These are phyloP conservation scores for Fusarium sp. DNA, from an alignment of 2,329 filamentous ascomycete genomes.

Conservation along the genomic window DNA sequence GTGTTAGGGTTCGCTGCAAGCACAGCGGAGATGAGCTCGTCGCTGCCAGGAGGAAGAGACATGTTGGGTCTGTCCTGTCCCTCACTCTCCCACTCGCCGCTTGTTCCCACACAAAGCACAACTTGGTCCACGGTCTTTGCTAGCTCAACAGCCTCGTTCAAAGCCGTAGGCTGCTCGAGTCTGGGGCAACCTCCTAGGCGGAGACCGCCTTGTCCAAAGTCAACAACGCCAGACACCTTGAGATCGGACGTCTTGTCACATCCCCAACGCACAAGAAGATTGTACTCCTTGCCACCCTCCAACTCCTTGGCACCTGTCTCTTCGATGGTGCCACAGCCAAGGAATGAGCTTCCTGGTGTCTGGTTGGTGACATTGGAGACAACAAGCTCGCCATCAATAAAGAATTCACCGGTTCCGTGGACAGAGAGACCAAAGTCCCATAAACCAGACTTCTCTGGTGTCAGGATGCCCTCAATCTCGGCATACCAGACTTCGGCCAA, in stretches of 20 bases:
- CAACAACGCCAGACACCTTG: slow-evolving; percentile 21
- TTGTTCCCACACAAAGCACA: slow-evolving; percentile 27
- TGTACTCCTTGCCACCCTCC: slow-evolving; percentile 24
- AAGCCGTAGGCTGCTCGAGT: slow-evolving; percentile 13
- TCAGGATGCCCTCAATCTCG: slow-evolving; percentile 38
- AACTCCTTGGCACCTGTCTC: slow-evolving; percentile 38
- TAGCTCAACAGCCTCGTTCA: slow-evolving; percentile 22
- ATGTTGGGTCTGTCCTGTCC: slow-evolving; percentile 28
- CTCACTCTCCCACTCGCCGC: slow-evolving; percentile 33
- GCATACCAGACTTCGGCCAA: slow-evolving; percentile 39
- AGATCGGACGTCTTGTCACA: slow-evolving; percentile 18
- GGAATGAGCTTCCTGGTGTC: slow-evolving; percentile 49
- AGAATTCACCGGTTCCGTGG: slow-evolving; percentile 49
- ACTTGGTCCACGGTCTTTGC: slow-evolving; percentile 28
- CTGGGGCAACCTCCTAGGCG: slow-evolving; percentile 30
- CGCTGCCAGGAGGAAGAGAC: slow-evolving; percentile 24
- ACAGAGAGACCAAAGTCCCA: slow-evolving; percentile 50
- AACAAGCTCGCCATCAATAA: slow-evolving; percentile 48
- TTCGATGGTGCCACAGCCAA: slow-evolving; percentile 50
- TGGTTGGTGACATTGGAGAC: slow-evolving; percentile 47
- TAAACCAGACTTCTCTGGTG: slow-evolving; percentile 33
- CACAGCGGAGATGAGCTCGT: slow-evolving; percentile 26
- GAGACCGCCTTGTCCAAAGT: slow-evolving; percentile 25
- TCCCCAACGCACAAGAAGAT: slow-evolving; percentile 25
- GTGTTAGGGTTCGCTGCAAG: slow-evolving; percentile 25